phyloP scores from a whole-genome alignment of 768 basidiomycete genomes.

The Tubosaeta brunneosetosa region DNA sequence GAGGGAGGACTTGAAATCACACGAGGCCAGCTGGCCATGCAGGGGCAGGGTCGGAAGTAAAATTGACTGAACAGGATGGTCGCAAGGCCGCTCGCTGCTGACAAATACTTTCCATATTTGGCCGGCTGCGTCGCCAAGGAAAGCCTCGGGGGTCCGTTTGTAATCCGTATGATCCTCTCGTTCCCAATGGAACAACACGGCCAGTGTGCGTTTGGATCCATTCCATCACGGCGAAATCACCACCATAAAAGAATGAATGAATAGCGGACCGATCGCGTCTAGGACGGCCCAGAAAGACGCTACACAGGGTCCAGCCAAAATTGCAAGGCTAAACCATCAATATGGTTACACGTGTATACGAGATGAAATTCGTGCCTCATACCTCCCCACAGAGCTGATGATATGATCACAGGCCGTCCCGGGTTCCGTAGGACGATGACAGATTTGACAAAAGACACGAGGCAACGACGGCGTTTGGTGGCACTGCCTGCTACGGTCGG shows the following conservation, averaged over 20 bases:
- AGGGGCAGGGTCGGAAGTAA: slow-evolving; percentile 17
- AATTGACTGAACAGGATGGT: slow-evolving; percentile 15
- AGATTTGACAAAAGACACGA: slow-evolving; percentile 25
- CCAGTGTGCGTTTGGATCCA: slow-evolving; percentile 10
- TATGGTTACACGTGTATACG: slow-evolving; percentile 20
- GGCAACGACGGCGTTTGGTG: slow-evolving; percentile 15
- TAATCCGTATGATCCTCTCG: slow-evolving; percentile 19
- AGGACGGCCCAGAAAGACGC: background rate
- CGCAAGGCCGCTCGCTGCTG: slow-evolving; percentile 15
- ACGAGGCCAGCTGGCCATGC: slow-evolving; percentile 27
- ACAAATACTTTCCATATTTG: slow-evolving; percentile 21
- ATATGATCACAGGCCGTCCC: slow-evolving; percentile 10
- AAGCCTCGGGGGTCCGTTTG: slow-evolving; percentile 13
- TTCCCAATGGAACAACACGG: slow-evolving; percentile 13
- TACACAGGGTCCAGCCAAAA: background rate
- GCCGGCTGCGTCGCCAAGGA: slow-evolving; percentile 20
- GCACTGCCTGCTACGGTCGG: slow-evolving; percentile 5
- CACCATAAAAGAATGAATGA: slow-evolving; percentile 1
- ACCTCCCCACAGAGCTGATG: slow-evolving; percentile 11
- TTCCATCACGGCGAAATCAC: slow-evolving; percentile 5
- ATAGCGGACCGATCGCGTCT: background rate
- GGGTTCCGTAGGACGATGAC: slow-evolving; percentile 13
- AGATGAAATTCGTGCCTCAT: slow-evolving; percentile 17
- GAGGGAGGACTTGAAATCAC: slow-evolving; percentile 16
- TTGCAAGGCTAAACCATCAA: slow-evolving; percentile 10